Conservation (phyloP, 805 yeast species). For the Starmerella floris region DNA sequence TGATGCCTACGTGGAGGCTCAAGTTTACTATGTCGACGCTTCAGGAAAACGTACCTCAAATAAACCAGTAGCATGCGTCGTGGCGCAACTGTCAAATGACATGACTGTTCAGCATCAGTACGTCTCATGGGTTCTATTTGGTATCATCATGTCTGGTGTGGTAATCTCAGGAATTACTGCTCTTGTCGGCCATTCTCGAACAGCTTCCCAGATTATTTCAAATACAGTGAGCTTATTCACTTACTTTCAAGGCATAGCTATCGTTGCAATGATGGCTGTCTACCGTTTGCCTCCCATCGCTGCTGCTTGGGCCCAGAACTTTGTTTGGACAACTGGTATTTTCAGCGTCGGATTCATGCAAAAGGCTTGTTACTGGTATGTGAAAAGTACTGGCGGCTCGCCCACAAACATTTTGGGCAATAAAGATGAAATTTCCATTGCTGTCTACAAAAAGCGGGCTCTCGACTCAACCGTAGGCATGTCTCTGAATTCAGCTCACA, state of each 20-base stretch:
- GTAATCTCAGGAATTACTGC: slow-evolving; percentile 78
- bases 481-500: background rate
- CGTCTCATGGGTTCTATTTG: slow-evolving; percentile 94
- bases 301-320: slow-evolving; percentile 94
- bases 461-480: background rate
- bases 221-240: slow-evolving; percentile 84
- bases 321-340: slow-evolving; percentile 92
- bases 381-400: slow-evolving; percentile 65
- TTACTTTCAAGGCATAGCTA: slow-evolving; percentile 86
- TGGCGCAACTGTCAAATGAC: slow-evolving; percentile 73
- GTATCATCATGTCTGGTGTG: slow-evolving; percentile 76
- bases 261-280: slow-evolving; percentile 92
- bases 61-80: slow-evolving; percentile 74
- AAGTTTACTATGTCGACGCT: slow-evolving; percentile 43
- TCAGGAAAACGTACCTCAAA: slow-evolving; percentile 17
- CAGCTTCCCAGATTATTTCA: slow-evolving; percentile 96
- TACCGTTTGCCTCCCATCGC: slow-evolving; percentile 89
- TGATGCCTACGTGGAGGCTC: slow-evolving; percentile 78
- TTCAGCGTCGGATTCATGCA: slow-evolving; percentile 68
- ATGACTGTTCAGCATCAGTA: slow-evolving; percentile 86
- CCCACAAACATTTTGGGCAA: slow-evolving; percentile 64
- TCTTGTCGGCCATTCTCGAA: slow-evolving; percentile 61
- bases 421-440: slow-evolving; percentile 53
- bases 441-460: slow-evolving; percentile 47
- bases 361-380: slow-evolving; percentile 24